A percentile compares a stretch with the other conserved stretches of the same genome.
phyloP scores from a whole-genome alignment of 1,284 basidiomycete species.

The Ganoderma meredithae region DNA sequence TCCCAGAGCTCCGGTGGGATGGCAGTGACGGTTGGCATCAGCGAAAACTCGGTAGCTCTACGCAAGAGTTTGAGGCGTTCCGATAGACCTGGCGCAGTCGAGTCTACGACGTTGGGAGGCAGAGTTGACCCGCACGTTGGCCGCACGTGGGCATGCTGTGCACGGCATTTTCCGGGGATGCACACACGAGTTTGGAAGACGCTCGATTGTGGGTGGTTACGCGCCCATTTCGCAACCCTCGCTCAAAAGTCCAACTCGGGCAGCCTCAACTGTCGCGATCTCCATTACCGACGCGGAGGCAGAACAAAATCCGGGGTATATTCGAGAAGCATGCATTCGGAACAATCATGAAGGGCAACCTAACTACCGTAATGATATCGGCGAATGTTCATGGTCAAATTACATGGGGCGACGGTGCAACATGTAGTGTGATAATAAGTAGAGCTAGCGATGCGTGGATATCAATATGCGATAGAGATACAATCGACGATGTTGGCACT shows the following conservation, averaged over 20 bases:
- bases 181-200: no score
- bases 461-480: slow-evolving; percentile 36
- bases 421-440: slow-evolving; percentile 31
- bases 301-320: background rate
- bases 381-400: slow-evolving; percentile 24
- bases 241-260: background rate
- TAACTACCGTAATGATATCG: slow-evolving; percentile 29
- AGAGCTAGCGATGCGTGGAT: slow-evolving; percentile 32
- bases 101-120: background rate
- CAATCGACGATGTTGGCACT: slow-evolving; percentile 32
- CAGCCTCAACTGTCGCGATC: background rate
- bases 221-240: background rate
- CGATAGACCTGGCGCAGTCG: background rate
- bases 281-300: background rate
- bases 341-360: slow-evolving; percentile 28
- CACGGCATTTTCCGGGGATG: background rate
- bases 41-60: background rate
- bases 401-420: slow-evolving; percentile 35
- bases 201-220: background rate
- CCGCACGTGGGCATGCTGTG: background rate
- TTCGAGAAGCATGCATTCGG: slow-evolving; percentile 31
- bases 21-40: background rate
- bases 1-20: slow-evolving; percentile 19
- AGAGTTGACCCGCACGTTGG: background rate
- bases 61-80: background rate